Base-by-base conservation (phyloP, 2,329 filamentous ascomycete genomes). In the Sporothrix mexicana region DNA sequence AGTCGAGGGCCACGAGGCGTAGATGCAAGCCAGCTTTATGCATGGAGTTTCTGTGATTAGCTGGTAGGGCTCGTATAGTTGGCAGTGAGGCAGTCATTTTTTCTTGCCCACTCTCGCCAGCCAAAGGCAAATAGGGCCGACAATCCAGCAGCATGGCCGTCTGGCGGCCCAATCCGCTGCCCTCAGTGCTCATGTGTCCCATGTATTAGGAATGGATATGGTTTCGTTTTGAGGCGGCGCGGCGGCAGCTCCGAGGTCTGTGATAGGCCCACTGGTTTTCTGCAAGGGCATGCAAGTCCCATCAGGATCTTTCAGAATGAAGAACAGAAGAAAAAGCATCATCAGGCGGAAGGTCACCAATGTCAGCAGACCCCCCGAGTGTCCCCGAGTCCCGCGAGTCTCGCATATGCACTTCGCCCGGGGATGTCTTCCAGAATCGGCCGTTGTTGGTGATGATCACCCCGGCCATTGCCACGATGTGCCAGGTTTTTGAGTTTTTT, bases 401-500 rank as follows among this genome's bases (percentile, higher is more conserved):
- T 20, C 8, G 51, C n/a, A 55, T 36, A 36, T 36, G 30, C 7
- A 43, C n/a, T n/a, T 45, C 41, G 25, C 59, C 17, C 59, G 36
- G n/a, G 59, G 10, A 45, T 45, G n/a, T 23, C 57, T 61, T 45
- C n/a, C 59, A 43, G 25, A 25, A 25, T 20, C 6, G 61, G 41
- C n/a, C n/a, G 9, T 23, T 43, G 59, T 45, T 64, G 30, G 59
- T 13, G 61, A 25, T 66, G 61, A 62, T 62, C 30, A 43, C 12
- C 61, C 47, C 61, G 61, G 61, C n/a, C 41, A 10, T 47, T 47
- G 41, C 61, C 61, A 66, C 25, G 61, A 64, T 25, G n/a, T 64
- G 61, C 61, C 61, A 47, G 41, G 61, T 15, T 66, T 66, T 45
- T 66, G 9, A 23, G n/a, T 36, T 36, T 36, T 36, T 36, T 4